A percentile compares a stretch with the other conserved stretches of the same genome.
Conservation (phyloP, 2,329 filamentous ascomycete species). For the Pseudogymnoascus sp. region DNA sequence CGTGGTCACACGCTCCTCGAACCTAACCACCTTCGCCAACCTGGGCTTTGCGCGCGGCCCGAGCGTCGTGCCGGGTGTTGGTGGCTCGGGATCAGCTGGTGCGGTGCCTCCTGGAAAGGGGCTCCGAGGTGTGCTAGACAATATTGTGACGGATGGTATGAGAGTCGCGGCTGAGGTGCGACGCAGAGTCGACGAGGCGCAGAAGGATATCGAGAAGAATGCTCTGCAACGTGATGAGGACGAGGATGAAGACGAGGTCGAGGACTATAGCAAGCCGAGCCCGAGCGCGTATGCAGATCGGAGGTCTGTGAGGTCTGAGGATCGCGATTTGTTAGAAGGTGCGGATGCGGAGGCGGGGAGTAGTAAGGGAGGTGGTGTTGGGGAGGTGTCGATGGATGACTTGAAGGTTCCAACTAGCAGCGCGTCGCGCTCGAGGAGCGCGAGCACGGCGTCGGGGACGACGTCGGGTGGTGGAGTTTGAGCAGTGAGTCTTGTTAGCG, state of each 20-base stretch:
- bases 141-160: slow-evolving; percentile 96
- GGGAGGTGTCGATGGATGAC: slow-evolving; percentile 15
- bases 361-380: slow-evolving; percentile 26
- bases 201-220: slow-evolving; percentile 82
- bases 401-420: slow-evolving; percentile 24
- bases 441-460: slow-evolving; percentile 31
- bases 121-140: slow-evolving; percentile 86
- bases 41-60: slow-evolving; percentile 50
- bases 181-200: slow-evolving; percentile 90
- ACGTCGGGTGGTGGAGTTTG: slow-evolving; percentile 40
- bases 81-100: slow-evolving; percentile 24
- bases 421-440: slow-evolving; percentile 21
- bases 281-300: slow-evolving; percentile 49
- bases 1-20: slow-evolving; percentile 49
- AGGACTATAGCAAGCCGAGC: slow-evolving; percentile 45
- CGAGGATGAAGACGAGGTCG: slow-evolving; percentile 64
- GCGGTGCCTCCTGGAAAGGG: slow-evolving; percentile 53
- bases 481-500: slow-evolving; percentile 21
- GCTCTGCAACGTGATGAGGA: slow-evolving; percentile 61
- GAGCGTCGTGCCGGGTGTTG: slow-evolving; percentile 36
- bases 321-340: slow-evolving; percentile 66
- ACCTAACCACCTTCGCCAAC: slow-evolving; percentile 80
- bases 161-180: slow-evolving; percentile 88
- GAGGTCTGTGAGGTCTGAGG: slow-evolving; percentile 58
- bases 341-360: slow-evolving; percentile 62